phyloP scores from a whole-genome alignment of 306 rosid species.

The Cucurbita maxima region DNA sequence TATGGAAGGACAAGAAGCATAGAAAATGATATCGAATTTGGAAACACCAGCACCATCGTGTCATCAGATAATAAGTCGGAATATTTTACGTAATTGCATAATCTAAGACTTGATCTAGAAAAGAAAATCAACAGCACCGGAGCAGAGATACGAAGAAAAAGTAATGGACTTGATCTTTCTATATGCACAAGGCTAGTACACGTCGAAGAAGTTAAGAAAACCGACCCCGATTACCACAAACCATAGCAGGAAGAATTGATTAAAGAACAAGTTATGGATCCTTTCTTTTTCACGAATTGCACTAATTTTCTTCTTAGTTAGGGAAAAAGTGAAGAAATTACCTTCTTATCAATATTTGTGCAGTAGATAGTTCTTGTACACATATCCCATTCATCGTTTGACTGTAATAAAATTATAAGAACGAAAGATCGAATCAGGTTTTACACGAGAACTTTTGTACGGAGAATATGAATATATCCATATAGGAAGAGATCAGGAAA shows the following conservation, averaged over 20 bases:
- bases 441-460: background rate
- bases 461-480: background rate
- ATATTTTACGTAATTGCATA: background rate
- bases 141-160: background rate
- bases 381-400: slow-evolving; percentile 97
- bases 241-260: background rate
- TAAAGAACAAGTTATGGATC: background rate
- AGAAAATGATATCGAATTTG: background rate
- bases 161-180: background rate
- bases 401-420: slow-evolving; percentile 31
- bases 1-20: background rate
- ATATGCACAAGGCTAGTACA: background rate
- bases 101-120: background rate
- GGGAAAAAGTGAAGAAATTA: background rate
- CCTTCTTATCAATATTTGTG: slow-evolving; percentile 91
- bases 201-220: background rate
- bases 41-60: background rate
- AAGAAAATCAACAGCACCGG: background rate
- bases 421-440: background rate
- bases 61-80: background rate
- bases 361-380: slow-evolving; percentile 88
- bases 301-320: background rate
- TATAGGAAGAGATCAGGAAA: background rate
- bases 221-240: background rate
- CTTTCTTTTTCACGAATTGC: background rate